Conservation (phyloP, 192 early-diverging fungal species). For the Fimicolochytrium jonesii region DNA sequence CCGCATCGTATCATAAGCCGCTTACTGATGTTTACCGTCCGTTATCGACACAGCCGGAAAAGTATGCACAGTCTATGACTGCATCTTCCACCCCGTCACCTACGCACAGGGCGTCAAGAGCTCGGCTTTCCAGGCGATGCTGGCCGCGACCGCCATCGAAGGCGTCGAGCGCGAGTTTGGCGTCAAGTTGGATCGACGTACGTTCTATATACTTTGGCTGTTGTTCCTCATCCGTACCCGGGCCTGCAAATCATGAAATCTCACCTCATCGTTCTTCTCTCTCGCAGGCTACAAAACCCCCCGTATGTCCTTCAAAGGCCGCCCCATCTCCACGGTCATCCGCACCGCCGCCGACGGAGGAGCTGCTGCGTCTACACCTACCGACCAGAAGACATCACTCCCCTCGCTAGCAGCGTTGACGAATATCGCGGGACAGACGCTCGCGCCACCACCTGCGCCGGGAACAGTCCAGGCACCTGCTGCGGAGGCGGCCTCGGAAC, state of each 20-base stretch:
- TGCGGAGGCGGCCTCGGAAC: no score
- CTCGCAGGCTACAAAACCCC: no score
- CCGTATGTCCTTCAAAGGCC: constrained; percentile 44
- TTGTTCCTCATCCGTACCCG: no score
- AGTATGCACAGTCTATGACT: constrained; percentile 49
- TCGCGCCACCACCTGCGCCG: background rate
- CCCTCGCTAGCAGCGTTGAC: background rate
- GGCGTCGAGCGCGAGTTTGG: constrained; percentile 49
- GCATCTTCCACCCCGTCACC: constrained; percentile 53
- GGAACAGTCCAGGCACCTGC: constrained; percentile 15
- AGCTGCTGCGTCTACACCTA: background rate
- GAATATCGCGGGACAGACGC: background rate
- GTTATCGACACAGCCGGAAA: constrained; percentile 27
- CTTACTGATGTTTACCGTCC: background rate
- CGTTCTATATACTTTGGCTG: no score
- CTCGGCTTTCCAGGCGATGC: constrained; percentile 36
- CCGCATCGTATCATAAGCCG: background rate
- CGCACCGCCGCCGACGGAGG: constrained; percentile 18
- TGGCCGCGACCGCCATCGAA: constrained; percentile 45
- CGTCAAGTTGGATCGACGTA: constrained; percentile 25
- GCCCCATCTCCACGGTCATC: constrained; percentile 38
- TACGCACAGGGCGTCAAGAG: constrained; percentile 25
- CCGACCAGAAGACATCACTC: constrained; percentile 16
- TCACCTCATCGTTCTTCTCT: no score
- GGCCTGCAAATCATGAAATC: no score